Evolutionary conservation across 2,329 filamentous ascomycete species (phyloP).

Genomic region (Parafenestella ontariensis): DNA sequence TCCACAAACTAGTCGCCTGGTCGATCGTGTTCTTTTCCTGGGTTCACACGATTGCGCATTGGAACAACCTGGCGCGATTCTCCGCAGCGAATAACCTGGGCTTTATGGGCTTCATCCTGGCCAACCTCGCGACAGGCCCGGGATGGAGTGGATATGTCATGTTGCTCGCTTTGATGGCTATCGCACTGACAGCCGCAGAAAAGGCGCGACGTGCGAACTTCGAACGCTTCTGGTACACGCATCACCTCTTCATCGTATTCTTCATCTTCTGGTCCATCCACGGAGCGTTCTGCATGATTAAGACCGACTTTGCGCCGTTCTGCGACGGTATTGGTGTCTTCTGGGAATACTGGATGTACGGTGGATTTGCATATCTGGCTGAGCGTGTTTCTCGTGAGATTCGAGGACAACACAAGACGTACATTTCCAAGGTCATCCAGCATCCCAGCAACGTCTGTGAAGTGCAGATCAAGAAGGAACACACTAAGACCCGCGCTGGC

Average conservation of each 20-base stretch:
- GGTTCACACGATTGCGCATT: conserved; percentile 85
- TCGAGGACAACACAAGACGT: conserved; percentile 81
- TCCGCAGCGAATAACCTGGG: conserved; percentile 77
- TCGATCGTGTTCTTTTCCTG: conserved; percentile 88
- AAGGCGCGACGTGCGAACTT: conserved; percentile 81
- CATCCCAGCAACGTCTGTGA: conserved; percentile 89
- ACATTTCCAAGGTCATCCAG: conserved; percentile 87
- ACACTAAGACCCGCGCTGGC: conserved; percentile 80
- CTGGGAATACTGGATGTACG: conserved; percentile 90
- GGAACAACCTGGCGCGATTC: conserved; percentile 84
- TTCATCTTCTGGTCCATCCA: conserved; percentile 93
- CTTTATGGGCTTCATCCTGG: conserved; percentile 77
- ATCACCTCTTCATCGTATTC: conserved; percentile 87
- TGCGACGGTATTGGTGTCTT: conserved; percentile 81
- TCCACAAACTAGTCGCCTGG: conserved; percentile 85
- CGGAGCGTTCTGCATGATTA: conserved; percentile 90
- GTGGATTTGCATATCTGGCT: conserved; percentile 79
- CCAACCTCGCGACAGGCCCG: conserved; percentile 79
- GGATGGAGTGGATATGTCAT: conserved; percentile 89
- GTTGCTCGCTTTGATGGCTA: conserved; percentile 78
- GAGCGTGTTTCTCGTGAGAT: conserved; percentile 81
- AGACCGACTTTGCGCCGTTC: conserved; percentile 80
- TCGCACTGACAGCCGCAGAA: conserved; percentile 79
- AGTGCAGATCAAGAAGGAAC: conserved; percentile 90
- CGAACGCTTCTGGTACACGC: conserved; percentile 89